Base-by-base conservation (phyloP, 805 yeast genomes). In the fission yeast (Schizosaccharomyces pombe) region DNA sequence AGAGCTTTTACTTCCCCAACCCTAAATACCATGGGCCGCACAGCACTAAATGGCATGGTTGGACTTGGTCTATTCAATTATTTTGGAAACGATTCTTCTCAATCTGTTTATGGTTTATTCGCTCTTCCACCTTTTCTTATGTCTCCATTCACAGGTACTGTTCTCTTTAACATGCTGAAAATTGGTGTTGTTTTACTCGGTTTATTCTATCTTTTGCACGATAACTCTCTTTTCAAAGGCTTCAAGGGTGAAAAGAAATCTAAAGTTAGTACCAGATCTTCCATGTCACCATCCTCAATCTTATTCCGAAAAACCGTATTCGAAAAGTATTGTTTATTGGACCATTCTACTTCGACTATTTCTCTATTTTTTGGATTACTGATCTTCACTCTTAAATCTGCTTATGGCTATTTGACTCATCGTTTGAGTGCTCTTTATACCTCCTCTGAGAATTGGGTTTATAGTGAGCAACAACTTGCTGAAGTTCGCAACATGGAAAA, bases 401-500 rank as follows among this genome's bases (percentile, higher is more conserved):
- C 49, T 43, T 22, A 8, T 14, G 14, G 26, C 49, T 43, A 22
- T 26, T 14, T 43, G 14, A 22, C 8, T 9, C 49, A 26, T 43
- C 31, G 30, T 14, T 14, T 22, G 5, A 43, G 30, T 9, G 28
- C 16, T 5, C n/a, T 43, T 8, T 43, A 43, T 24, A 29, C 49
- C 29, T 22, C 30, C 14, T 22, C 49, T 1, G 43, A 37, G 14
- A 37, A 19, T 11, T 37, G 43, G 43, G 49, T 43, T 1, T 26
- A 19, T n/a, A 43, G 49, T n/a, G 49, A 43, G 26, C 49, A 43
- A 12, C 30, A 43, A n/a, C 49, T 43, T 2, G 49, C 49, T 1
- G 49, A 43, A n/a, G 55, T 56, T 22, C 56, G 55, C 19, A 59
- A 57, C 24, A 56, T 58, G 60, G 54, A 56, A 43, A 58, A 56